Evolutionary conservation across 805 yeast genomes (phyloP).

Genomic region (Hanseniaspora guilliermondii): DNA sequence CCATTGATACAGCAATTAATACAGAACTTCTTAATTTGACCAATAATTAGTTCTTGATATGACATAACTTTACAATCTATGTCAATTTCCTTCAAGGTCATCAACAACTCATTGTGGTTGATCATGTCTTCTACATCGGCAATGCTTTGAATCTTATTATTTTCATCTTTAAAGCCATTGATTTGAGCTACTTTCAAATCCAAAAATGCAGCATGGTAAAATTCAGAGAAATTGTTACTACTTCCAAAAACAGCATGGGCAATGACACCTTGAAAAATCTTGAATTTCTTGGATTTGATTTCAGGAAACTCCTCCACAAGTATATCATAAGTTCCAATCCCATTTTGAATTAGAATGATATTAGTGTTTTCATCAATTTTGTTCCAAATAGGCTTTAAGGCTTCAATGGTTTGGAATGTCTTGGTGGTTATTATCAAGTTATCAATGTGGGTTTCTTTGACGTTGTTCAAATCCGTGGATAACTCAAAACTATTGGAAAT

Average conservation of each 20-base stretch:
- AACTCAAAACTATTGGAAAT: constrained; percentile 4
- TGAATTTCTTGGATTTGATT: constrained; percentile 22
- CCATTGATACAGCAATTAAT: constrained; percentile 80
- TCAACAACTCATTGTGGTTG: constrained; percentile 22
- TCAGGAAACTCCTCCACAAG: constrained; percentile 44
- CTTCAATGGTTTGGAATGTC: constrained; percentile 56
- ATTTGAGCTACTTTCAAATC: constrained; percentile 45
- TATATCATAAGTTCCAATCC: constrained; percentile 65
- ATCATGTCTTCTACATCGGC: constrained; percentile 15
- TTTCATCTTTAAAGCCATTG: constrained; percentile 31
- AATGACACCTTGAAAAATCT: constrained; percentile 53
- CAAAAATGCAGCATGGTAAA: constrained; percentile 63
- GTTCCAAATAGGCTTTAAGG: constrained; percentile 41
- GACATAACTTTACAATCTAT: constrained; percentile 28
- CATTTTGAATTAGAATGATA: constrained; percentile 71
- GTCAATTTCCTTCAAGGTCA: constrained; percentile 20
- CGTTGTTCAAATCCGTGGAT: constrained; percentile 20
- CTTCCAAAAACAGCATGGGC: constrained; percentile 68
- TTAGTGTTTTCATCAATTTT: constrained; percentile 41
- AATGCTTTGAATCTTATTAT: constrained; percentile 19
- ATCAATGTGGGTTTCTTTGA: constrained; percentile 29
- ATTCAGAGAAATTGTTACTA: constrained; percentile 29
- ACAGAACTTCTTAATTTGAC: constrained; percentile 64
- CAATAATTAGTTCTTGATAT: constrained; percentile 38
- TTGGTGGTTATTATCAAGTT: constrained; percentile 69